Conservation (phyloP, 1,284 basidiomycete species). For the Irpex sp. region DNA sequence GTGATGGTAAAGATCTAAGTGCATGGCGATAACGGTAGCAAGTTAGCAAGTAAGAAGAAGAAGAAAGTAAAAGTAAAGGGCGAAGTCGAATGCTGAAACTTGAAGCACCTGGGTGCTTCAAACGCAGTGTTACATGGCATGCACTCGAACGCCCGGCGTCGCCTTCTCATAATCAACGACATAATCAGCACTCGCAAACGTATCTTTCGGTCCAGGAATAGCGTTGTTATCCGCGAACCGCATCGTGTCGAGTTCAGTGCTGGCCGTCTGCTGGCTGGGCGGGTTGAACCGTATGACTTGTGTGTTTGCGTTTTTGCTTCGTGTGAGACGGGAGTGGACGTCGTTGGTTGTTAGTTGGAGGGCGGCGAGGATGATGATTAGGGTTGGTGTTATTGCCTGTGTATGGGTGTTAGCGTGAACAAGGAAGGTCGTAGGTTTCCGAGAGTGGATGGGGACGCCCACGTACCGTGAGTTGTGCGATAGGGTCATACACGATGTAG, state of each 20-base stretch:
- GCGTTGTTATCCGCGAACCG: conserved; percentile 9
- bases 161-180: neutral
- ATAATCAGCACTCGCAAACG: neutral
- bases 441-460: too few relatives aligned
- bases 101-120: neutral
- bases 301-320: neutral
- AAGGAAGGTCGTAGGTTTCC: neutral
- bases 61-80: neutral
- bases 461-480: conserved; percentile 34
- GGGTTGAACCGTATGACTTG: neutral
- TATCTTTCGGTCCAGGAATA: neutral
- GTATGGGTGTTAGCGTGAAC: neutral
- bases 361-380: conserved; percentile 29
- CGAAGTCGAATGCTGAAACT: too few relatives aligned
- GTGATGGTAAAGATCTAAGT: too few relatives aligned
- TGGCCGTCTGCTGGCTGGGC: neutral
- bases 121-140: too few relatives aligned
- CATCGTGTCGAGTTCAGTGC: conserved; percentile 10
- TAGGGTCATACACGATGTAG: conserved; percentile 37
- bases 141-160: too few relatives aligned
- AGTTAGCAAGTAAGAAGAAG: neutral
- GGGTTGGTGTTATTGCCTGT: conserved; percentile 28
- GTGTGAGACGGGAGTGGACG: conserved; percentile 15
- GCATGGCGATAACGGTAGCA: neutral
- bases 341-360: conserved; percentile 28